Evolutionary conservation across 177 flowering plant genomes (phyloP).

Genomic region (Vitis hybrid): DNA sequence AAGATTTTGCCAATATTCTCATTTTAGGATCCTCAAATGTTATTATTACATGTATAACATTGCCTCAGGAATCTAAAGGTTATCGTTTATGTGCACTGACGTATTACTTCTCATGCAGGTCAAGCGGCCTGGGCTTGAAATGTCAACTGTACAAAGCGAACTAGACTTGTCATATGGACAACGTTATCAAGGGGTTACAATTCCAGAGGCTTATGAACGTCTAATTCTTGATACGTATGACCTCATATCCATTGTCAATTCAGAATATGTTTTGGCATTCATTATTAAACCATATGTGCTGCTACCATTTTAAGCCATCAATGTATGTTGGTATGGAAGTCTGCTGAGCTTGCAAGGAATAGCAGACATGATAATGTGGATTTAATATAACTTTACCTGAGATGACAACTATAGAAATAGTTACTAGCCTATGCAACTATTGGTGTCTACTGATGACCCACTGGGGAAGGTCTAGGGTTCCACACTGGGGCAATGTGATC

Average conservation of each 20-base stretch:
- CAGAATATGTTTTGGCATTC: not conserved
- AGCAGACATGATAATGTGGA: not conserved
- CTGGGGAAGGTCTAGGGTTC: too few species aligned
- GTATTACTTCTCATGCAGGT: conserved; percentile 55
- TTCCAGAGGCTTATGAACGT: conserved; percentile 98
- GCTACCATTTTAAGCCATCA: not conserved
- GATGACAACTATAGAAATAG: too few species aligned
- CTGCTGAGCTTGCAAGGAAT: not conserved
- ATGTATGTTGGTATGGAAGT: not conserved
- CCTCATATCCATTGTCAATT: not conserved
- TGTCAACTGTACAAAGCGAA: conserved; percentile 93
- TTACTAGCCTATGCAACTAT: too few species aligned
- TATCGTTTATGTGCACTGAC: not conserved
- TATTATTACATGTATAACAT: not conserved
- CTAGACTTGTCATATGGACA: conserved; percentile 87
- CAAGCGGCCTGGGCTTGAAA: conserved; percentile 92
- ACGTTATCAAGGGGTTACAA: conserved; percentile 75
- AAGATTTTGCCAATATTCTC: not conserved
- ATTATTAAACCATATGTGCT: not conserved
- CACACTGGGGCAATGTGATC: too few species aligned
- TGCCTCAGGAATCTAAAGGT: not conserved
- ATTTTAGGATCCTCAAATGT: not conserved
- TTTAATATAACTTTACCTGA: too few species aligned
- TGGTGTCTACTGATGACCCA: too few species aligned
- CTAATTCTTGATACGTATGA: conserved; percentile 94